Conservation (phyloP, 768 basidiomycete species). For the Amanita brunnescens region DNA sequence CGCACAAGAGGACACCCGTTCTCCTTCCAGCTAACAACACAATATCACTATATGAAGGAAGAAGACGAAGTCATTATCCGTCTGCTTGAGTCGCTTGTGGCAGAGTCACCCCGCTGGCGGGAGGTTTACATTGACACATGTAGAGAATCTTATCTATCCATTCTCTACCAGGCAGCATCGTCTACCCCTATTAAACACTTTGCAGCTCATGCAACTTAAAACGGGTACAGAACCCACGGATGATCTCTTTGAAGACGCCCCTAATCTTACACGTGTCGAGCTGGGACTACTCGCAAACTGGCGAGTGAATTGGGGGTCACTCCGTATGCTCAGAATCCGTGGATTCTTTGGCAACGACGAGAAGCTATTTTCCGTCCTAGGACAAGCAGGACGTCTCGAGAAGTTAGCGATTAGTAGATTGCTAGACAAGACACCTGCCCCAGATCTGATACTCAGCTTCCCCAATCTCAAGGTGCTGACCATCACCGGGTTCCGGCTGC, state of each 20-base stretch:
- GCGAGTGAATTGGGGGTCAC: background rate
- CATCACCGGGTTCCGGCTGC: background rate
- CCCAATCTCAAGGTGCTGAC: background rate
- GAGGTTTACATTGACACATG: background rate
- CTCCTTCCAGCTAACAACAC: background rate
- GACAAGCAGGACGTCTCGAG: conserved; percentile 1
- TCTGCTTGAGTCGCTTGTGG: background rate
- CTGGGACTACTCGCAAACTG: background rate
- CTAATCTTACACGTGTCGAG: background rate
- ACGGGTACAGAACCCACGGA: background rate
- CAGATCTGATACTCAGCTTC: background rate
- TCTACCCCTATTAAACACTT: background rate
- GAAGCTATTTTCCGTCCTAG: background rate
- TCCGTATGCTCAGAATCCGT: background rate
- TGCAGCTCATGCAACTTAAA: background rate
- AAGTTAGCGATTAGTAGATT: background rate
- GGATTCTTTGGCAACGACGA: background rate
- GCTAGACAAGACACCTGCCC: background rate
- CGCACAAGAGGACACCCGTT: background rate
- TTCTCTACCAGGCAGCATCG: background rate
- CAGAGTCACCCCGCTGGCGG: background rate
- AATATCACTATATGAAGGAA: background rate
- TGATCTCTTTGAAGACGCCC: background rate
- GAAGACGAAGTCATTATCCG: background rate
- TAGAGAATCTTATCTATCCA: background rate